Conservation (phyloP, 805 yeast genomes). For the Kazachstania taianensis region DNA sequence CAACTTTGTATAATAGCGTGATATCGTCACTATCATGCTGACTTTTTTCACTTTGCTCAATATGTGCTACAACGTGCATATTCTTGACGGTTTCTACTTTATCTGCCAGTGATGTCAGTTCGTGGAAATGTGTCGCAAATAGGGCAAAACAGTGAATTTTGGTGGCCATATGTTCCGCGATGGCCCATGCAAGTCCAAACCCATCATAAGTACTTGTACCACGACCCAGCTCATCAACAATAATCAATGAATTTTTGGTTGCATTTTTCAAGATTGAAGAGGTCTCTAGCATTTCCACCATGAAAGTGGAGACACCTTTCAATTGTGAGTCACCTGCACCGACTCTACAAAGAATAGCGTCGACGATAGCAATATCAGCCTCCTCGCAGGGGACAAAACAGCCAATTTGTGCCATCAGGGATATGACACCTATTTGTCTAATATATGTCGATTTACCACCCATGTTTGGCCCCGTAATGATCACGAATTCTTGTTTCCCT, state of each 20-base stretch:
- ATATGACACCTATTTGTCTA: slow-evolving; percentile 79
- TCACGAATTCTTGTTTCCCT: slow-evolving; percentile 53
- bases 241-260: slow-evolving; percentile 70
- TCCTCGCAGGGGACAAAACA: slow-evolving; percentile 74
- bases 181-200: slow-evolving; percentile 96
- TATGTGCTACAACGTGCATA: slow-evolving; percentile 88
- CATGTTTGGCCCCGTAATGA: slow-evolving; percentile 95
- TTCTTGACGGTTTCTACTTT: slow-evolving; percentile 58
- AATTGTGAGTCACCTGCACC: slow-evolving; percentile 98
- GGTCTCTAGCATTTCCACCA: slow-evolving; percentile 97
- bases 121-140: slow-evolving; percentile 98
- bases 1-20: slow-evolving; percentile 86
- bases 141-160: slow-evolving; percentile 67
- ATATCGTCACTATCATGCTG: slow-evolving; percentile 46
- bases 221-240: slow-evolving; percentile 92
- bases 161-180: slow-evolving; percentile 71
- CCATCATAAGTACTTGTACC: slow-evolving; percentile 82
- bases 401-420: slow-evolving; percentile 82
- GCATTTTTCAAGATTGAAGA: slow-evolving; percentile 86
- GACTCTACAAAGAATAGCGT: slow-evolving; percentile 90
- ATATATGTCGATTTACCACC: slow-evolving; percentile 95
- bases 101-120: slow-evolving; percentile 70
- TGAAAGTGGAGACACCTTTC: slow-evolving; percentile 93
- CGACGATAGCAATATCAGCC: slow-evolving; percentile 77
- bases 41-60: slow-evolving; percentile 37